Conservation (phyloP, 495 filamentous ascomycete genomes). For the Thermothielavioides terrestris region DNA sequence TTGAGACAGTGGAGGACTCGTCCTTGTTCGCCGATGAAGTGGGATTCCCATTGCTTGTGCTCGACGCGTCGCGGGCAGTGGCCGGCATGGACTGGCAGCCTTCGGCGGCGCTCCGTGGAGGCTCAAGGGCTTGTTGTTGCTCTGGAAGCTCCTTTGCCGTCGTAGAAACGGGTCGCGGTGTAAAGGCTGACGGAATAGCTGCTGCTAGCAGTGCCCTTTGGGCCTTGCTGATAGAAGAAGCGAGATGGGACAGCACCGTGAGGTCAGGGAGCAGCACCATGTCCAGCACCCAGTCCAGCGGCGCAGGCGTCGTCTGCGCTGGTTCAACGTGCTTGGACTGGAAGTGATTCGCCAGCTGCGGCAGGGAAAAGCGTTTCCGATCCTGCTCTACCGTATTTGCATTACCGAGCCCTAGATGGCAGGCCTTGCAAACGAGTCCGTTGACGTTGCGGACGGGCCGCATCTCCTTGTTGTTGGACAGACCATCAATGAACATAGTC, state of each 20-base stretch:
- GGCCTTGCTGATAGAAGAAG: slow-evolving; percentile 34
- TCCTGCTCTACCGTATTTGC: slow-evolving; percentile 28
- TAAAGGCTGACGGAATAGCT: slow-evolving; percentile 43
- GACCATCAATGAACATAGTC: slow-evolving; percentile 55
- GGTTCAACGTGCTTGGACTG: slow-evolving; percentile 46
- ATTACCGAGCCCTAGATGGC: slow-evolving; percentile 33
- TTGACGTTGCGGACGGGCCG: slow-evolving; percentile 57
- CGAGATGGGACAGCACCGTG: slow-evolving; percentile 38
- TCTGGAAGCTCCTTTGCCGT: not conserved
- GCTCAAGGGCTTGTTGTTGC: not conserved
- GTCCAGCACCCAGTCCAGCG: slow-evolving; percentile 54
- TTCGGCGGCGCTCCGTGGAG: not conserved
- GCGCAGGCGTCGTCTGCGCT: slow-evolving; percentile 18
- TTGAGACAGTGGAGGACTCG: not conserved
- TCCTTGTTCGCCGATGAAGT: not conserved
- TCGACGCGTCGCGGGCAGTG: not conserved
- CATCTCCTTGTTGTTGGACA: slow-evolving; percentile 57
- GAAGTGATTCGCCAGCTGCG: slow-evolving; percentile 60
- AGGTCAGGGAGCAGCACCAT: slow-evolving; percentile 62
- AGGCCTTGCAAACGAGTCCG: slow-evolving; percentile 56
- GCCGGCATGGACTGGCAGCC: not conserved
- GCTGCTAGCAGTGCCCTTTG: slow-evolving; percentile 52
- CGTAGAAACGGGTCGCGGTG: not conserved
- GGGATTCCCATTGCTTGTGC: not conserved
- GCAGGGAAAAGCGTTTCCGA: slow-evolving; percentile 49